A percentile compares a stretch with the other conserved stretches of the same genome.
phyloP scores from a whole-genome alignment of 1,284 basidiomycete genomes.

The Ganoderma boninense region DNA sequence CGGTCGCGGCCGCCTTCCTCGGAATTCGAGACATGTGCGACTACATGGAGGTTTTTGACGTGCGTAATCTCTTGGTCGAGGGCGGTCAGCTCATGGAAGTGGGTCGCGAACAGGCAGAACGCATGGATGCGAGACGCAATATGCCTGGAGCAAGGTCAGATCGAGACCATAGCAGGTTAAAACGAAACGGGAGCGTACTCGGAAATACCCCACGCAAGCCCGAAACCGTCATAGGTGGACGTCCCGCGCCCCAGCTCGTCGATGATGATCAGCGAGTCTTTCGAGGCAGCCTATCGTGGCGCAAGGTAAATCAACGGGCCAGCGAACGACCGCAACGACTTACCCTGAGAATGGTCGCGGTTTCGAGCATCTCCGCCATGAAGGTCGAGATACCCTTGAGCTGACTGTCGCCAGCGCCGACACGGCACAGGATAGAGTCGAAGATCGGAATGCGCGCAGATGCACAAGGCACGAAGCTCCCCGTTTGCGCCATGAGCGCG shows the following conservation, averaged over 20 bases:
- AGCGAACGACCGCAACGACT: slow-evolving; percentile 28
- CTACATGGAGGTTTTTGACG: slow-evolving; percentile 96
- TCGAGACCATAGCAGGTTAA: not conserved
- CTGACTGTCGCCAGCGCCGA: slow-evolving; percentile 98
- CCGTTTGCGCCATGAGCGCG: slow-evolving; percentile 94
- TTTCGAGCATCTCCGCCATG: slow-evolving; percentile 99
- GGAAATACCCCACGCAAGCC: slow-evolving; percentile 98
- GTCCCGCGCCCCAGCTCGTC: slow-evolving; percentile 99
- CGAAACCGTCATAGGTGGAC: slow-evolving; percentile 98
- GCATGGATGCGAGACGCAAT: slow-evolving; percentile 93
- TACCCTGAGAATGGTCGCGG: slow-evolving; percentile 93
- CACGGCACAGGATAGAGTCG: slow-evolving; percentile 95
- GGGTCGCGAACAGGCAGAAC: slow-evolving; percentile 97
- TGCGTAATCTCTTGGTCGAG: slow-evolving; percentile 87
- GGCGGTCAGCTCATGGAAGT: slow-evolving; percentile 97
- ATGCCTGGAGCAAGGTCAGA: slow-evolving; percentile 62
- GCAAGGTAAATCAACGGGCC: not conserved
- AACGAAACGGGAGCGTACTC: slow-evolving; percentile 66
- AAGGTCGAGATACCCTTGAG: slow-evolving; percentile 98
- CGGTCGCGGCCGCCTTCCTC: slow-evolving; percentile 72
- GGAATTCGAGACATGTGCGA: slow-evolving; percentile 84
- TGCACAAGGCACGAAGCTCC: slow-evolving; percentile 94
- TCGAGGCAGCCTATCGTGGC: slow-evolving; percentile 80
- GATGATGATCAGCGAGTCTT: slow-evolving; percentile 96
- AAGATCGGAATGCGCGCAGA: slow-evolving; percentile 91